Evolutionary conservation across 345 rosid species (phyloP), one percentile per base, ranked within the genome.

Genomic region (Cardamine occulta): DNA sequence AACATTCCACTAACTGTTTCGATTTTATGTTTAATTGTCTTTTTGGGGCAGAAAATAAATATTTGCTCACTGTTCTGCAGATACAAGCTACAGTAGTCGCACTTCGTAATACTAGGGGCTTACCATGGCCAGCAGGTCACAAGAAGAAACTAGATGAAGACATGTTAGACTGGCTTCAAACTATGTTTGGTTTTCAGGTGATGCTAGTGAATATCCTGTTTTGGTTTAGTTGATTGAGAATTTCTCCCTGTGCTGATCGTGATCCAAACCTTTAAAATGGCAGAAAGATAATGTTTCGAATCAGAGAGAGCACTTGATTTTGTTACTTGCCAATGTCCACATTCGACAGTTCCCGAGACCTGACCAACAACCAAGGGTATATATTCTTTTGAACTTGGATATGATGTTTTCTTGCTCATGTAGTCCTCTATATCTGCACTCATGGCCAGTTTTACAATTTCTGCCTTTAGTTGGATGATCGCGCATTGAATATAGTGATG

Each of bases 131-230:
- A 56, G 65, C 75, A 35, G 80, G 49, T 52, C 74, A 80, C 76
- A 73, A 80, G 63, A 84, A 84, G 74, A 82, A 79, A 78, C 62
- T 58, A 23, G 83, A 83, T 63, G 84, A 85, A 78, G 91, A 87
- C 81, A 82, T 87, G 80, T 70, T 87, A 24, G 89, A 87, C 63
- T 87, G 88, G 91, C 87, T 87, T 58, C 85, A 79, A 72, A 68
- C 79, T 39, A 87, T 87, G 88, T 87, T 85, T 66, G 91, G 88
- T 51, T 87, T 87, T 75, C 91, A 87, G 88, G 91, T 87, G 48
- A 65, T 42, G 17, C 79, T 55, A 52, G 31, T 1, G 24, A 66
- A 26, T 40, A 59, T 24, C 28, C 34, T 72, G 58, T 47, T 34
- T 72, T 56, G 12, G 12, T 34, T 10, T 24, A 45, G 47, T 51